These are phyloP conservation scores for Nyssa sinensis DNA, from an alignment of 148 eudicot genomes.

Conservation along the genomic window DNA sequence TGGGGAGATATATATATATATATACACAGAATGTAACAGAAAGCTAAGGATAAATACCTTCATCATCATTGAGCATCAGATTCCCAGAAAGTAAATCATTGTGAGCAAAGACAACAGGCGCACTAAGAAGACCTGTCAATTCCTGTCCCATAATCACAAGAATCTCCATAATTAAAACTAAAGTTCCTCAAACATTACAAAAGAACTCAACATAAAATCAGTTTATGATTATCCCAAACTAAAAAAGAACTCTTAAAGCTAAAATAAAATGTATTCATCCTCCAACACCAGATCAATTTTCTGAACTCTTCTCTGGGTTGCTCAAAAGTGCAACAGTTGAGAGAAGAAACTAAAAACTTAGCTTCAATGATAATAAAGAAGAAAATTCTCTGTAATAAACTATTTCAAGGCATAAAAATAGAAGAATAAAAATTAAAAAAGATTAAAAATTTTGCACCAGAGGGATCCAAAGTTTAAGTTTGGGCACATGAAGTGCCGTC, in stretches of 20 bases:
- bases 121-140: conserved; percentile 57
- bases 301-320: neutral
- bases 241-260: neutral
- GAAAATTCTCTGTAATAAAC: neutral
- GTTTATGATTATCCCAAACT: neutral
- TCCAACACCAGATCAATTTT: neutral
- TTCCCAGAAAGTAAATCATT: conserved; percentile 96
- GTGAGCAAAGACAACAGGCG: conserved; percentile 90
- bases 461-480: too few relatives aligned
- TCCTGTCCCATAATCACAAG: conserved; percentile 52
- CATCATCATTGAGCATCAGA: conserved; percentile 81
- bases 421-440: neutral
- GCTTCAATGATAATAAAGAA: too few relatives aligned
- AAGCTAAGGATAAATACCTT: conserved; percentile 42
- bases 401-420: neutral
- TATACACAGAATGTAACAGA: too few relatives aligned
- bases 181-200: neutral
- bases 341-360: neutral
- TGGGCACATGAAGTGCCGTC: neutral
- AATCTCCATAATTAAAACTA: conserved; percentile 18
- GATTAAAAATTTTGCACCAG: neutral
- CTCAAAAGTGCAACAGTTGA: conserved; percentile 10
- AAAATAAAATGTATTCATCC: neutral
- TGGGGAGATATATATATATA: neutral
- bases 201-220: neutral